Base-by-base conservation (phyloP, 1,284 basidiomycete genomes). In the Sanghuangporus sanghuang region DNA sequence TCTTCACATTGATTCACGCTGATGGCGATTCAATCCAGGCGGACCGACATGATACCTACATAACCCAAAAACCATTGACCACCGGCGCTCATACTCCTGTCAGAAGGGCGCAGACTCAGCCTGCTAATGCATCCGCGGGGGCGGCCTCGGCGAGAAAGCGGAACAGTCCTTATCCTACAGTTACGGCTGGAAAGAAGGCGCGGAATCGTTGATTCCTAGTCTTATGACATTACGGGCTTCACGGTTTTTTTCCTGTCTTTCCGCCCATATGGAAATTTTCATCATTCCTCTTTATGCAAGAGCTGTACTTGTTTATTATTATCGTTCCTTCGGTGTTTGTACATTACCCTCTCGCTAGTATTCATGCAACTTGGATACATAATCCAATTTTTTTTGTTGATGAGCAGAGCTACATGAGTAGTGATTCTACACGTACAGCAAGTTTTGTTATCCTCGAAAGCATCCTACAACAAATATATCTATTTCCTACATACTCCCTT, bases 131-230 rank as follows among this genome's bases (percentile, higher is more conserved):
- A 55, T 27, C 21, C 12, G 9, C 23, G 7, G 18, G n/a, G n/a
- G n/a, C n/a, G n/a, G n/a, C n/a, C n/a, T n/a, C 53, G 32, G 61
- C 7, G 32, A 62, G 23, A 49, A 62, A 65, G 57, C 60, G 63
- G 32, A 55, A 56, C 16, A 65, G 64, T 54, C 64, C 64, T 1
- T 65, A 65, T 46, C 60, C 61, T 6, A n/a, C 56, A 16, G 46
- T 14, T 40, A 44, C 16, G 6, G 16, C 48, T 6, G 59, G 63
- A 18, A 65, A 65, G 60, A 65, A 65, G 32, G 36, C 44, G 11
- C 44, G 64, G 39, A 58, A 44, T 16, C 56, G 64, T 11, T 65
- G 18, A 49, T 23, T 52, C 7, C 44, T 46, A 23, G 23, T 23
- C 23, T 23, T 2, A 23, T 23, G 23, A 23, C 23, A 23, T n/a